Base-by-base conservation (phyloP, 768 basidiomycete species). In the Serendipita sp. region DNA sequence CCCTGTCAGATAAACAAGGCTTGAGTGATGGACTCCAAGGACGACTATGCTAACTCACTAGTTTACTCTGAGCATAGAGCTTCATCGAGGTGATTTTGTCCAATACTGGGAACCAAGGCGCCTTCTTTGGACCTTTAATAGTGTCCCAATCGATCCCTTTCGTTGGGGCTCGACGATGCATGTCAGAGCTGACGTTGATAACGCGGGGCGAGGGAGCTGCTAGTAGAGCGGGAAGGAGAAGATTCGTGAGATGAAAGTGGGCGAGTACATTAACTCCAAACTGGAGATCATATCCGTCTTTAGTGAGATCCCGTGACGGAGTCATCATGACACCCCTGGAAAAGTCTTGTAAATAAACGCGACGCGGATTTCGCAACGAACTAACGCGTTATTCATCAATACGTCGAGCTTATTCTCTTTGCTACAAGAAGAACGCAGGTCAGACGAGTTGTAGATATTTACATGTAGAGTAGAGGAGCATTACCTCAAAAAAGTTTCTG, bases 181-280 rank as follows among this genome's bases (percentile, higher is more conserved):
- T 75, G 0, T 72, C 68, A 2, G 82, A 81, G 3, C 79, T 75
- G 9, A 75, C 73, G 3, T 73, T 79, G 43, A 83, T 71, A 41
- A 83, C 69, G 42, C 82, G 80, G 0, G 75, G 68, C 3, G 75
- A 69, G 5, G 70, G 66, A 1, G 74, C 76, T 2, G 73, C 71
- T 22, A 75, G 67, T 28, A 82, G 73, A 2, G 72, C 72, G 3
- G 81, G 80, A 26, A 82, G 71, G 44, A 84, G 75, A 16, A 78
- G 73, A 48, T 74, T 72, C 1, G 82, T 85, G 63, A 87, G 75
- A 67, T 80, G 77, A 67, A 78, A 82, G 67, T 82, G 85, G 2
- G 85, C 83, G 26, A 64, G 51, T 22, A 65, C 64, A 58, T 67
- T 63, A 31, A 77, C 79, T 13, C 79, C 82, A 61, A 82, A 84